These are phyloP conservation scores for Mollisiaceae sp. DNA, from an alignment of 2,329 filamentous ascomycete genomes.

Conservation along the genomic window DNA sequence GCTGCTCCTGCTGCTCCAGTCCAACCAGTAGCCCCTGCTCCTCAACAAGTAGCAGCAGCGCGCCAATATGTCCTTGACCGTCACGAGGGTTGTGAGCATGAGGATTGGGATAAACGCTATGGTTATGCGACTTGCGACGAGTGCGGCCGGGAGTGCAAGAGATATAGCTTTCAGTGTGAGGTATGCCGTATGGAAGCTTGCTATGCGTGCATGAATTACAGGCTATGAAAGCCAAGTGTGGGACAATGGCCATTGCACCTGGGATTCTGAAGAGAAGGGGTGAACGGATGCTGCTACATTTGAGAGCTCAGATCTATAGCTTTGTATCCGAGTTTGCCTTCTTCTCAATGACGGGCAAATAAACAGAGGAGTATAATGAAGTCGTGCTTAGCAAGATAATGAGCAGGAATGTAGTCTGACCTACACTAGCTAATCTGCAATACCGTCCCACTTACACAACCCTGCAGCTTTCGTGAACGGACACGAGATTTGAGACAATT, in stretches of 20 bases:
- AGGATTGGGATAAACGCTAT: not conserved
- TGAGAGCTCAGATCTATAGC: too few relatives aligned
- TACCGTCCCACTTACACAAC: too few relatives aligned
- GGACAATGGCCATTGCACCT: too few relatives aligned
- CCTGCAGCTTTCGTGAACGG: too few relatives aligned
- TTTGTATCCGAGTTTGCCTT: too few relatives aligned
- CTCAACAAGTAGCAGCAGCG: not conserved
- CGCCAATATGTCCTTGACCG: not conserved
- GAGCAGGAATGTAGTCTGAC: too few relatives aligned
- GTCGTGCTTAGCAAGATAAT: too few relatives aligned
- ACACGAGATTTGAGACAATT: not conserved
- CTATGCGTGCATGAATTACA: not conserved
- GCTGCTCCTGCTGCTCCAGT: not conserved
- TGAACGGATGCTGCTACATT: too few relatives aligned
- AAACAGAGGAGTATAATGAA: too few relatives aligned
- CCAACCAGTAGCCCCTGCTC: not conserved
- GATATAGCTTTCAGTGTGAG: not conserved
- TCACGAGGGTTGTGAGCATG: not conserved
- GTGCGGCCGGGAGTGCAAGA: not conserved
- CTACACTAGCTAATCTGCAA: too few relatives aligned
- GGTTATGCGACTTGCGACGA: not conserved
- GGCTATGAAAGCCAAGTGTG: not conserved
- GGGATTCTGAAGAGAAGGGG: too few relatives aligned
- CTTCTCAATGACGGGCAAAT: too few relatives aligned
- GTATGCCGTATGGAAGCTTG: not conserved